Evolutionary conservation across 768 basidiomycete species (phyloP), one percentile per base, ranked within the genome.

Genomic region (Suillus spraguei): DNA sequence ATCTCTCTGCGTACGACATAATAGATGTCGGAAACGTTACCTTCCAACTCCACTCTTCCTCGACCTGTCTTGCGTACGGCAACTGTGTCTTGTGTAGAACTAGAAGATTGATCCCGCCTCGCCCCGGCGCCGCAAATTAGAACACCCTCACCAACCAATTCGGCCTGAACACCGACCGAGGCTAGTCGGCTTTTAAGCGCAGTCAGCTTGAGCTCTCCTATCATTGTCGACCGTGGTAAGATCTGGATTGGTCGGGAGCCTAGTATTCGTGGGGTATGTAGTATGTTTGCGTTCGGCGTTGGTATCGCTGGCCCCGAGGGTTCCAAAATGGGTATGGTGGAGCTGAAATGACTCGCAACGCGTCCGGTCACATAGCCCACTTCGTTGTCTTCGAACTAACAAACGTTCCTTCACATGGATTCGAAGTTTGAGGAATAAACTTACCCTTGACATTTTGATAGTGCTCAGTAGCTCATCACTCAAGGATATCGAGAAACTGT

Each of bases 61-160:
- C 88, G 85, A 3, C 84, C 93, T 28, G 89, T 83, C 82, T 99
- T 99, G 68, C 90, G 81, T 35, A 99, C 97, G 0, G 94, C 90
- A 5, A 98, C 95, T 4, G 88, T 84, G 60, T 90, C 87, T 64
- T 85, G 82, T 36, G 85, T 71, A 38, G 79, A 69, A 60, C 85
- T 83, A 39, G 80, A 72, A 35, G 76, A 72, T 52, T 77, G 71
- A 64, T 68, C 67, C 72, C 77, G 66, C 74, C 78, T 84, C 20
- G 82, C 87, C 39, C 81, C 86, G 9, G 82, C 80, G 44, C 89
- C 90, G 71, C 97, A 99, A 41, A 99, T 85, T 35, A 99, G 82
- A 10, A 97, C 91, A 79, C 97, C 97, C 78, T 99, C 97, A 28
- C 97, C 97, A n/a, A 95, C 89, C 62, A 99, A 88, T 74, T 98